Conservation (phyloP, 306 rosid species). For the Cucurbita moschata region DNA sequence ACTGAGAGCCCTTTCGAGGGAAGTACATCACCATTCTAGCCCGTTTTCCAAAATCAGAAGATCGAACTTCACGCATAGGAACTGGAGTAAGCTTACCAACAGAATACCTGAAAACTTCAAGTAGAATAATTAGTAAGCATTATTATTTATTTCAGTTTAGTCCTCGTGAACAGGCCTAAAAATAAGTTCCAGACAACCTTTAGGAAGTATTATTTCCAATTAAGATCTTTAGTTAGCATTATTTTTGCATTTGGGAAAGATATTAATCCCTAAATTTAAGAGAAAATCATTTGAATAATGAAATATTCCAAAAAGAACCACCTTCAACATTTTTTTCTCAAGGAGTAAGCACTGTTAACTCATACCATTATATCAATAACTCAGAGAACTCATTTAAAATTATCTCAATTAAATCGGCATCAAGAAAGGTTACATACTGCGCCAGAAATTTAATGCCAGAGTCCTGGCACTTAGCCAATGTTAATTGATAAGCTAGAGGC, state of each 20-base stretch:
- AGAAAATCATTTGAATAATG: background rate
- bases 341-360: background rate
- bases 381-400: background rate
- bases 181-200: background rate
- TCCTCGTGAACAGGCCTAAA: background rate
- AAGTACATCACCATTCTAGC: slow-evolving; percentile 93
- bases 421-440: no score
- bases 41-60: slow-evolving; percentile 78
- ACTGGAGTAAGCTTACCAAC: slow-evolving; percentile 97
- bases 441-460: no score
- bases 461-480: no score
- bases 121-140: slow-evolving; percentile 15
- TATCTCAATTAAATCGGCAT: background rate
- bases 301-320: background rate
- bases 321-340: background rate
- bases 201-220: background rate
- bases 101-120: slow-evolving; percentile 65
- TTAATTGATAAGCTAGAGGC: no score
- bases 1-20: slow-evolving; percentile 72
- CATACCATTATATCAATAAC: background rate
- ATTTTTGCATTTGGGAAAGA: background rate
- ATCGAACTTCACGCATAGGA: slow-evolving; percentile 87
- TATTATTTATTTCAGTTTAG: background rate
- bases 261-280: background rate
- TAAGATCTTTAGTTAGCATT: background rate